A percentile compares a stretch with the other conserved stretches of the same genome.
Evolutionary conservation across 2,329 filamentous ascomycete genomes (phyloP).

Genomic region (Pseudogymnoascus sp.): DNA sequence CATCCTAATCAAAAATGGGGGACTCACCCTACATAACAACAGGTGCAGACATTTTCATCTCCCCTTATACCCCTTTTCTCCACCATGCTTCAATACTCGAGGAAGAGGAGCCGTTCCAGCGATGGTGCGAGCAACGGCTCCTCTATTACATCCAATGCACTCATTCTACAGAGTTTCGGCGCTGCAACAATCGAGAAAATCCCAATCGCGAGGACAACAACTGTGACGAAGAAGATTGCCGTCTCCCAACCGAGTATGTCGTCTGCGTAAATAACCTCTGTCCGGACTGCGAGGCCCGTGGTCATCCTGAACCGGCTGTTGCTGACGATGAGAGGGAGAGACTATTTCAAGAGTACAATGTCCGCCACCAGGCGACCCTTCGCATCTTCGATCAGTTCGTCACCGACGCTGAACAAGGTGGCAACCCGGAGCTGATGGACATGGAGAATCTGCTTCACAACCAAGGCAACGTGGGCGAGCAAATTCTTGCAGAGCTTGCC

Average conservation of each 20-base stretch:
- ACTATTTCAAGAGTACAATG: no score
- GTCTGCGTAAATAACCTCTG: background rate
- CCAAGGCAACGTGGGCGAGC: background rate
- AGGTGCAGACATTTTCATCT: background rate
- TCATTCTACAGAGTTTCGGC: background rate
- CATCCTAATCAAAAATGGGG: background rate
- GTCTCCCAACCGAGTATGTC: background rate
- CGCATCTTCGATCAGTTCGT: no score
- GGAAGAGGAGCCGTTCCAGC: background rate
- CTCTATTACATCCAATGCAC: background rate
- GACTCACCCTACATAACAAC: no score
- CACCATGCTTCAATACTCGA: background rate
- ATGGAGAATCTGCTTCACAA: background rate
- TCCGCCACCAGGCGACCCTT: no score
- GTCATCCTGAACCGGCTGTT: background rate
- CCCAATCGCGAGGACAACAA: background rate
- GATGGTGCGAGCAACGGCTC: background rate
- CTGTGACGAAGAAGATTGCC: background rate
- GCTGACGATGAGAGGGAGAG: background rate
- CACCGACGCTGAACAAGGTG: background rate
- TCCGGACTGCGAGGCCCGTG: background rate
- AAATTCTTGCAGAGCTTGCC: background rate
- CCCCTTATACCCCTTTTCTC: background rate
- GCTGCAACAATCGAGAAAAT: background rate
- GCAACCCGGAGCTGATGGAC: background rate